Base-by-base conservation (phyloP, 371 early-diverging fungal genomes). In the Capillidium heterosporum region DNA sequence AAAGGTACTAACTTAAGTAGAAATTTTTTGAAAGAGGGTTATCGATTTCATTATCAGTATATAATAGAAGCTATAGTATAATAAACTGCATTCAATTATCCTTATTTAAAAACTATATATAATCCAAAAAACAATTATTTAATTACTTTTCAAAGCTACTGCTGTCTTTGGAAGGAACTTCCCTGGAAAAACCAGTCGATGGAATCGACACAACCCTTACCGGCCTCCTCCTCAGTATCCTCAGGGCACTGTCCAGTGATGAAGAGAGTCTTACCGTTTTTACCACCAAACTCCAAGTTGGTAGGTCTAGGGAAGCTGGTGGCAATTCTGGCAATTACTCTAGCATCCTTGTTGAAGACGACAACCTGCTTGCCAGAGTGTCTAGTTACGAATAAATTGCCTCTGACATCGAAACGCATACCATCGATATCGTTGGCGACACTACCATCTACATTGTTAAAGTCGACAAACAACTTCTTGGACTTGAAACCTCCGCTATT, bases 281-380 rank as follows among this genome's bases (percentile, higher is more conserved):
- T 32, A 13, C 75, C 73, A 26, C 68, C 74, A 56, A 76, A 67
- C 57, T 75, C 76, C 13, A 77, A 63, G 52, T 68, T 77, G 35
- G 72, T 54, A 4, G 71, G 67, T 40, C 29, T 46, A 52, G 59
- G 52, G 32, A 71, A 67, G 10, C 61, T 60, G 2, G 62, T 44
- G 8, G 55, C 35, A 57, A 74, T 70, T 32, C 57, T 59, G 21
- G 63, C 58, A 15, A 63, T 50, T 10, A 71, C 60, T 47, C 64
- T 51, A 29, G 70, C 72, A 13, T 8, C 61, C 0, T 70, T 62
- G 3, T 63, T 41, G 21, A 75, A 61, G 57, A 62, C 62, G 3
- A 65, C 63, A 0, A 75, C 66, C 58, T 71, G 56, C n/a, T 68
- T 65, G 4, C 55, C 26, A 10, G 71, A 71, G 41, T 69, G 67